Base-by-base conservation (phyloP, 1,284 basidiomycete species). In the Mycena sp. region DNA sequence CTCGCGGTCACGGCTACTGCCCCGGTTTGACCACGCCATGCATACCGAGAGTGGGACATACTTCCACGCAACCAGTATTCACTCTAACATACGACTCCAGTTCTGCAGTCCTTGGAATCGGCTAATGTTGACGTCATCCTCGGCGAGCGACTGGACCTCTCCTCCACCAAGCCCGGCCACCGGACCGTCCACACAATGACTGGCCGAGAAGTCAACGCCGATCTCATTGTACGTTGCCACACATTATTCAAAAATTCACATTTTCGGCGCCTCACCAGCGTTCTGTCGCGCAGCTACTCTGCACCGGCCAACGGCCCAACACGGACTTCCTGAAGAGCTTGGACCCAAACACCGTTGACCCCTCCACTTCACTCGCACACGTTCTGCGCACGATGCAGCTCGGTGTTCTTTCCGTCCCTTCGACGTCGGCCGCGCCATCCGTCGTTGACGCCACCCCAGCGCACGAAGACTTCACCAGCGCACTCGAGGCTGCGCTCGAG, bases 301-400 rank as follows among this genome's bases (percentile, higher is more conserved):
- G 92, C 72, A 93, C 91, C 0, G 92, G 92, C 7, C 91, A 93
- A 75, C 81, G 77, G 37, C 90, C 91, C 19, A 92, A 93, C 72
- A 89, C 90, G 0, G 78, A 74, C 1, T 72, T 93, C 40, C 76
- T 94, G 26, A 76, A 73, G 28, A 70, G 73, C 0, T 78, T 89
- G 68, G 80, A 87, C 55, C 80, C 86, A 0, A 70, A 77, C 3
- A 81, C 83, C 2, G 80, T 93, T 45, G 80, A 86, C 54, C 71
- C 81, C 0, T 67, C 73, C 10, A 85, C 78, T 41, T 79, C 79
- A n/a, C 78, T 84, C 48, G 84, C 86, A 23, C 78, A 81, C 56
- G 89, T 92, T 12, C 74, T 81, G 26, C 82, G 83, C 9, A 88
- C 87, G 0, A 80, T 91, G 80, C 90, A 92, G 74, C 73, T 92